Percentiles rank a stretch among this genome's conserved stretches.
These are phyloP conservation scores for Penicillium oxalicum DNA, from an alignment of 2,329 filamentous ascomycete genomes.

Conservation along the genomic window DNA sequence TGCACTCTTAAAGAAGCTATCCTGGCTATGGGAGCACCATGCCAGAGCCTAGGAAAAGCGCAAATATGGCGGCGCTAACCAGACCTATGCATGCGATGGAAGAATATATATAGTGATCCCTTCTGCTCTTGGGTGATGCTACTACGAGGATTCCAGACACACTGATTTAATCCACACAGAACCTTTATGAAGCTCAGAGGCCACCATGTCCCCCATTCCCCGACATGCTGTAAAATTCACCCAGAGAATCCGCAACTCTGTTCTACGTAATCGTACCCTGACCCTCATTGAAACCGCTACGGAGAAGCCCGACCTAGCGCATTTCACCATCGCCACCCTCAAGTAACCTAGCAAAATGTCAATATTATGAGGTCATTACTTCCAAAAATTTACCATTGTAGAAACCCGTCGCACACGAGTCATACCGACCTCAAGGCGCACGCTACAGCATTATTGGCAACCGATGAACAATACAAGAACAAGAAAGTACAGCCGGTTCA, in stretches of 20 bases:
- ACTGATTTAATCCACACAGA: neutral
- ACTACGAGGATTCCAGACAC: neutral
- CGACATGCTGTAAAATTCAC: constrained; percentile 4
- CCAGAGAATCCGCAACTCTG: constrained; percentile 4
- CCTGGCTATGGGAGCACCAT: neutral
- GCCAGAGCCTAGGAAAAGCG: neutral
- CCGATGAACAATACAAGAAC: constrained; percentile 7
- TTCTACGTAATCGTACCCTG: constrained; percentile 3
- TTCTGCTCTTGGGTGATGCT: neutral
- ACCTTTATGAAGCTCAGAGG: neutral
- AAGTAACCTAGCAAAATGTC: neutral
- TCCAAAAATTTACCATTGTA: constrained; percentile 5
- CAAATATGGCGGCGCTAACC: neutral
- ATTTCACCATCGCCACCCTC: constrained; percentile 7
- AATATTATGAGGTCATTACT: neutral
- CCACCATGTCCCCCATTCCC: constrained; percentile 4
- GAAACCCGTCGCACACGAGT: constrained; percentile 9
- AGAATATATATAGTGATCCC: neutral
- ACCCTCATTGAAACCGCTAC: constrained; percentile 4
- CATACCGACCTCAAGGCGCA: constrained; percentile 7
- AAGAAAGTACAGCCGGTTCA: constrained; percentile 4
- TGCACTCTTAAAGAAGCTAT: neutral
- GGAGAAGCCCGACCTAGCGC: constrained; percentile 5
- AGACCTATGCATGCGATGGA: neutral
- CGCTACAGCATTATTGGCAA: constrained; percentile 8